Conservation (phyloP, 1,139 yeast species). For the Suhomyces chickasaworum region DNA sequence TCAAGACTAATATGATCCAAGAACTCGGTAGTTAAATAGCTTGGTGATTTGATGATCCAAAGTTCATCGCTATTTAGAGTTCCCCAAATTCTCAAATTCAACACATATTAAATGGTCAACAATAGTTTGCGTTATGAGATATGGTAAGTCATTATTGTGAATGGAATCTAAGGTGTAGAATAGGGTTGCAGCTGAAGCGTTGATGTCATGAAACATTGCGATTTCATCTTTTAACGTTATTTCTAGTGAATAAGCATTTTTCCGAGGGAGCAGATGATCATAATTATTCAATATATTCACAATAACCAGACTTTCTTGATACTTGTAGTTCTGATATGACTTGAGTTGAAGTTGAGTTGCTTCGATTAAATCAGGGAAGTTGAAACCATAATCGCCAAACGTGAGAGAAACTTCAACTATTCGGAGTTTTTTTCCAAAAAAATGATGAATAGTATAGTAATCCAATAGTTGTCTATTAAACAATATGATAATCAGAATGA, state of each 20-base stretch:
- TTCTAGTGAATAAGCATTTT: slow-evolving; percentile 26
- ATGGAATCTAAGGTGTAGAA: slow-evolving; percentile 49
- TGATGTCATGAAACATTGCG: slow-evolving; percentile 40
- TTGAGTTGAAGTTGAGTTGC: slow-evolving; percentile 48
- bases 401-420: slow-evolving; percentile 32
- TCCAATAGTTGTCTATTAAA: neutral
- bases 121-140: slow-evolving; percentile 57
- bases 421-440: neutral
- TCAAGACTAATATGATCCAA: too few relatives aligned
- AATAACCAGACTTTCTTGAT: slow-evolving; percentile 14
- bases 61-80: too few relatives aligned
- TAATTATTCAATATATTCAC: slow-evolving; percentile 12
- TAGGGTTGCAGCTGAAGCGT: slow-evolving; percentile 42
- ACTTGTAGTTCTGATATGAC: slow-evolving; percentile 11
- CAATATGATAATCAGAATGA: neutral
- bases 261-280: slow-evolving; percentile 18
- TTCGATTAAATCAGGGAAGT: slow-evolving; percentile 48
- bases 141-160: slow-evolving; percentile 62
- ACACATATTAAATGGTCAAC: slow-evolving; percentile 53
- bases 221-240: slow-evolving; percentile 33
- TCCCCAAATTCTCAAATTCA: slow-evolving; percentile 30
- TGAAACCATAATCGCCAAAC: slow-evolving; percentile 41
- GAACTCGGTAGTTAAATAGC: too few relatives aligned
- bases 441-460: too few relatives aligned
- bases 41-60: too few relatives aligned